Base-by-base conservation (phyloP, 805 yeast genomes). In the Kuraishia floccosa region DNA sequence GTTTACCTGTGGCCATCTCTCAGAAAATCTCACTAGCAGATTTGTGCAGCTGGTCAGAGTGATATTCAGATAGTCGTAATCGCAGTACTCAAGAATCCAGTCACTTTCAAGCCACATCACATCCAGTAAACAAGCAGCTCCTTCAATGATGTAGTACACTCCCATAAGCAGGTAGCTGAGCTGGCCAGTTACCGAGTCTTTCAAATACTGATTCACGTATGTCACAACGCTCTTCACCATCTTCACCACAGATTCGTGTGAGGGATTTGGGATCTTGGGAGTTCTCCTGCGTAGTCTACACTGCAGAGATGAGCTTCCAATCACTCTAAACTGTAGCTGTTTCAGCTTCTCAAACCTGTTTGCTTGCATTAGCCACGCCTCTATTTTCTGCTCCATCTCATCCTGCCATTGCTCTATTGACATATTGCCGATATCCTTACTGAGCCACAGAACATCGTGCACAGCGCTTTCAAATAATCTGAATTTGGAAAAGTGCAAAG, bases 391-490 rank as follows among this genome's bases (percentile, higher is more conserved):
- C 14, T 10, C 16, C 17, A 17, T 30, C 4, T 24, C 6, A 7
- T 23, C 32, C 6, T 15, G 6, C 32, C 33, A 31, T 17, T 17
- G 25, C 10, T 25, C 29, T 12, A 31, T 6, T 12, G 23, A 6
- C 26, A 17, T 14, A 9, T 10, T 10, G 11, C 33, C 6, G n/a
- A 31, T 8, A 13, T 17, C 25, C 15, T 14, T 12, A 24, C 29
- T 22, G 9, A n/a, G 31, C 33, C 33, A 31, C 6, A 31, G 31
- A 9, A 31, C 33, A 7, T 31, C 33, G 24, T 31, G 28, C 14
- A 27, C 28, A n/a, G 27, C 33, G 13, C 33, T 10, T 7, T 31
- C 33, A 11, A 31, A 6, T 11, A 17, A 14, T 12, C 33, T 18
- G 15, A 26, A 9, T 14, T 18, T 14, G 33, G 33, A 31, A 13